These are phyloP conservation scores for Kodamaea laetipori DNA, from an alignment of 805 yeast genomes.

Conservation along the genomic window DNA sequence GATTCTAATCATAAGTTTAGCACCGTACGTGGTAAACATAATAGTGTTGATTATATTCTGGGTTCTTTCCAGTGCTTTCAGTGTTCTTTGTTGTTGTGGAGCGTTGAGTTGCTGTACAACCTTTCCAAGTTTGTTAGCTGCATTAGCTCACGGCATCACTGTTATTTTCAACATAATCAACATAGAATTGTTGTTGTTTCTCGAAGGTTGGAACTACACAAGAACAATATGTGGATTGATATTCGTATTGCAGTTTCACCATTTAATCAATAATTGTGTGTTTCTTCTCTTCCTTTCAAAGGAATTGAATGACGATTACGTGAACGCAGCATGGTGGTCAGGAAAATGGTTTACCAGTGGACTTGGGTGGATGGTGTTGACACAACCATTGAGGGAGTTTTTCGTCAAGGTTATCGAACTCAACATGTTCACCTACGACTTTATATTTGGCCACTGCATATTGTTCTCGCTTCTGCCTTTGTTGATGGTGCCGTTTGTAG, in stretches of 20 bases:
- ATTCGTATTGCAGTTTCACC: slow-evolving; percentile 40
- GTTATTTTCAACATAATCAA: slow-evolving; percentile 33
- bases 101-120: not conserved
- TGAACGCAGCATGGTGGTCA: slow-evolving; percentile 57
- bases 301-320: slow-evolving; percentile 42
- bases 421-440: slow-evolving; percentile 51
- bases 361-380: slow-evolving; percentile 37
- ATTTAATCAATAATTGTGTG: slow-evolving; percentile 34
- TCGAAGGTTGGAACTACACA: slow-evolving; percentile 46
- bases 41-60: slow-evolving; percentile 34
- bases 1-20: slow-evolving; percentile 51
- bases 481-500: slow-evolving; percentile 48
- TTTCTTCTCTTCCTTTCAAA: slow-evolving; percentile 38
- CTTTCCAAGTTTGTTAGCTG: slow-evolving; percentile 29
- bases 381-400: slow-evolving; percentile 51
- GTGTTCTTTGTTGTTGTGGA: slow-evolving; percentile 15
- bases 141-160: slow-evolving; percentile 42
- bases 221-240: slow-evolving; percentile 43
- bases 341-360: slow-evolving; percentile 49
- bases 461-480: slow-evolving; percentile 42
- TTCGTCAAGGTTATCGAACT: slow-evolving; percentile 48
- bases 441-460: slow-evolving; percentile 45
- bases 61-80: slow-evolving; percentile 38
- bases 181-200: slow-evolving; percentile 38
- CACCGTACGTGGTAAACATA: slow-evolving; percentile 50